phyloP scores from a whole-genome alignment of 192 early-diverging fungal species.

The Backusella macrospora region DNA sequence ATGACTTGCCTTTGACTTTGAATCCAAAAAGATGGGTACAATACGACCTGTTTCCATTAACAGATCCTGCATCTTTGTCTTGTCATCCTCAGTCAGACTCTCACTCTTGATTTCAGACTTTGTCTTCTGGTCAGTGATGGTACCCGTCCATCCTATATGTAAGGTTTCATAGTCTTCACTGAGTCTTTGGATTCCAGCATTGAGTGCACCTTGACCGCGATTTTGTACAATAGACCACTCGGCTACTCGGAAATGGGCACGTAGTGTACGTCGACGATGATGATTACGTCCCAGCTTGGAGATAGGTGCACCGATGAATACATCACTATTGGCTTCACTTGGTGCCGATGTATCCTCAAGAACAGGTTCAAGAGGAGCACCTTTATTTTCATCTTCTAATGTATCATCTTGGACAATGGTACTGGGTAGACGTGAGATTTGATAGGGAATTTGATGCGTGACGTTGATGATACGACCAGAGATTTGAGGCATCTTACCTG shows the following conservation, averaged over 20 bases:
- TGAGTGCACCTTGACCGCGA: conserved; percentile 86
- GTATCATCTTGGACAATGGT: not conserved
- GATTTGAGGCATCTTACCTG: conserved; percentile 26
- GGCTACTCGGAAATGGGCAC: conserved; percentile 15
- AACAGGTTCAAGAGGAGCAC: not conserved
- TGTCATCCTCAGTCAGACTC: conserved; percentile 60
- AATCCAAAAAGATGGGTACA: conserved; percentile 83
- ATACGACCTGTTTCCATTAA: conserved; percentile 61
- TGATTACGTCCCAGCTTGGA: conserved; percentile 23
- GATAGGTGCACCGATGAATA: not conserved
- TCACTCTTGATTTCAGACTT: conserved; percentile 43
- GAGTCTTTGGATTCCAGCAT: conserved; percentile 79
- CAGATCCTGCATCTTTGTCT: conserved; percentile 56
- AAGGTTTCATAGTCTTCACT: conserved; percentile 59
- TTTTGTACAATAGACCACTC: conserved; percentile 46
- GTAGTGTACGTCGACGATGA: conserved; percentile 10
- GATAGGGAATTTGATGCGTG: conserved; percentile 40
- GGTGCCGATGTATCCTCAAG: not conserved
- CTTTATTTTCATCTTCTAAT: too few relatives aligned
- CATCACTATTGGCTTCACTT: not conserved
- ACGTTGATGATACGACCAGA: conserved; percentile 36
- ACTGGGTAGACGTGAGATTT: conserved; percentile 17
- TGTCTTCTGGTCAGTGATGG: conserved; percentile 59
- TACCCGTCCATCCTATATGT: conserved; percentile 78
- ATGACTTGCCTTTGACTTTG: conserved; percentile 69